A percentile compares a stretch with the other conserved stretches of the same genome.
Conservation (phyloP, 2,329 filamentous ascomycete genomes). For the Teratosphaeria destructans region DNA sequence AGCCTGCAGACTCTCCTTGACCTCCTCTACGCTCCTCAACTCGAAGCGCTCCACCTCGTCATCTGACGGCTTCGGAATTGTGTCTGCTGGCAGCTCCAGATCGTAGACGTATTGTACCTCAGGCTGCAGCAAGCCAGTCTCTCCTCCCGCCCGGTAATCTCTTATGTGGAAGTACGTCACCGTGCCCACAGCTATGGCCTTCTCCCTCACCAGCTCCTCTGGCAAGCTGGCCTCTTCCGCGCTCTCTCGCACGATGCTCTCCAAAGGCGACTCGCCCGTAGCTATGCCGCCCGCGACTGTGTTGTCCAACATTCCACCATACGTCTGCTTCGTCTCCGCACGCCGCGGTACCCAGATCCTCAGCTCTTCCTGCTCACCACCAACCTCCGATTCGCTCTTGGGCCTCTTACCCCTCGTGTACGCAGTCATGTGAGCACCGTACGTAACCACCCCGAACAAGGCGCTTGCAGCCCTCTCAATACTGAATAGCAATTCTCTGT, state of each 20-base stretch:
- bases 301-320: constrained; percentile 87
- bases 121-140: constrained; percentile 73
- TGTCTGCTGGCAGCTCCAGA: constrained; percentile 59
- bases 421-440: constrained; percentile 69
- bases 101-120: constrained; percentile 91
- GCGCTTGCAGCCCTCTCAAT: constrained; percentile 67
- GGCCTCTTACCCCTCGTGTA: constrained; percentile 41
- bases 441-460: constrained; percentile 65
- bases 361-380: constrained; percentile 43
- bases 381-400: constrained; percentile 24
- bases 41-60: constrained; percentile 81
- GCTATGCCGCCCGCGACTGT: constrained; percentile 80
- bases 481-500: constrained; percentile 55
- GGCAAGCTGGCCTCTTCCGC: constrained; percentile 81
- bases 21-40: constrained; percentile 66
- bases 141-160: constrained; percentile 64
- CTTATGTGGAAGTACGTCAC: constrained; percentile 81
- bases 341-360: constrained; percentile 78
- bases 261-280: constrained; percentile 68
- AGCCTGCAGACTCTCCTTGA: constrained; percentile 55
- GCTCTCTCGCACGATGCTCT: constrained; percentile 74
- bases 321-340: constrained; percentile 70
- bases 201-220: constrained; percentile 53
- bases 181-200: constrained; percentile 52
- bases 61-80: constrained; percentile 68